phyloP scores from a whole-genome alignment of 73 alveolate species.

The Symbiodinium pilosum region DNA sequence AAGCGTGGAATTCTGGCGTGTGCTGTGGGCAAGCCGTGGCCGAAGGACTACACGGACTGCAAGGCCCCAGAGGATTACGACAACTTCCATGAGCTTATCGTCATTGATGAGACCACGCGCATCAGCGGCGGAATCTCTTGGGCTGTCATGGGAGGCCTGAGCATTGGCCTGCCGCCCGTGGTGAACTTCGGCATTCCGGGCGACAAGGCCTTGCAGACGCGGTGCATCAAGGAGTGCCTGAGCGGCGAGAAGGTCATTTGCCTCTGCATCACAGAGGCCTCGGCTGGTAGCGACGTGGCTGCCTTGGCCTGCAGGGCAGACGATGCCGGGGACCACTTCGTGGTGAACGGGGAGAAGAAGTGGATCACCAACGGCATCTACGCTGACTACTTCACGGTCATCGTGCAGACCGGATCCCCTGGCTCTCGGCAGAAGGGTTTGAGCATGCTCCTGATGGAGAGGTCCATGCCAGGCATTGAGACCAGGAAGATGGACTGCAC shows the following conservation, averaged over 20 bases:
- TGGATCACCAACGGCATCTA: constrained; percentile 38
- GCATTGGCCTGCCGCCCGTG: constrained; percentile 39
- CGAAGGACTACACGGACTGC: constrained; percentile 12
- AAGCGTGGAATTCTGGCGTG: constrained; percentile 24
- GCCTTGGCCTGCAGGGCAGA: not conserved
- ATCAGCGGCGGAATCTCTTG: not conserved
- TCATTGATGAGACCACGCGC: constrained; percentile 21
- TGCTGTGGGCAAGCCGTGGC: constrained; percentile 9
- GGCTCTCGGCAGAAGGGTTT: constrained; percentile 13
- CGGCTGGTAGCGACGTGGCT: constrained; percentile 21
- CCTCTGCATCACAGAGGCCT: constrained; percentile 23
- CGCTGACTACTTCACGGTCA: constrained; percentile 22
- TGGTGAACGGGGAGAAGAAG: constrained; percentile 38
- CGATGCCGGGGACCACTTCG: constrained; percentile 23
- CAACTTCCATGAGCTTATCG: not conserved
- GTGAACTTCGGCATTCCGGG: not conserved
- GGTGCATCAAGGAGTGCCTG: not conserved
- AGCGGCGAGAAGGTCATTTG: constrained; percentile 26
- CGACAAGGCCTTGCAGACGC: not conserved
- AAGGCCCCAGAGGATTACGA: not conserved
- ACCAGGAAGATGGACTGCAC: not conserved
- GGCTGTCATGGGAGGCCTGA: not conserved
- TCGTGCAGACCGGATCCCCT: not conserved
- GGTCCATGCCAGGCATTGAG: not conserved
- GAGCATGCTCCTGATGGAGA: constrained; percentile 24